These are phyloP conservation scores for Fusarium sarcochroum DNA, from an alignment of 2,329 filamentous ascomycete species.

Conservation along the genomic window DNA sequence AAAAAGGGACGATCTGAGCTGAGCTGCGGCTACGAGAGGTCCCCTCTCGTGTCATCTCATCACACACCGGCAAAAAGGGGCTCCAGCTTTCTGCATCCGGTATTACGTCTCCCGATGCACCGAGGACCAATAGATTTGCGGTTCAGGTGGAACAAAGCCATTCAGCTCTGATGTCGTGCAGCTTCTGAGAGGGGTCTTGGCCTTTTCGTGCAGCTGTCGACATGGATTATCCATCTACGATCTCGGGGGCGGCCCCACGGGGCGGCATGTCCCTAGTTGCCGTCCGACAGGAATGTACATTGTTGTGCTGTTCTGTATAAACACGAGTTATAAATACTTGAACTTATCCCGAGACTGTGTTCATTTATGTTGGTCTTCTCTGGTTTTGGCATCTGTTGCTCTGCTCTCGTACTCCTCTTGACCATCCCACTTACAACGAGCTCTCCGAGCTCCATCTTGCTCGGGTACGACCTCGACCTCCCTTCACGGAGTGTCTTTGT, in stretches of 20 bases:
- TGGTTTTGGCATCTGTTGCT: constrained; percentile 1
- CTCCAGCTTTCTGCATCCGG: constrained; percentile 24
- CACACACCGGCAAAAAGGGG: background rate
- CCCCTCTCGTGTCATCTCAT: background rate
- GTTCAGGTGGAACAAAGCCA: constrained; percentile 24
- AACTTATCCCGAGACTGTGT: background rate
- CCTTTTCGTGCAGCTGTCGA: constrained; percentile 19
- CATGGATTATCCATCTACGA: constrained; percentile 42
- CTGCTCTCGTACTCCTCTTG: background rate
- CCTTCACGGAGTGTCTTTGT: background rate
- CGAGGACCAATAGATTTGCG: constrained; percentile 19
- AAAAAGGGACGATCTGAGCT: constrained; percentile 14
- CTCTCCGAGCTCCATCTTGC: background rate
- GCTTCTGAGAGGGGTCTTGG: background rate
- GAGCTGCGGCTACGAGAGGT: constrained; percentile 12
- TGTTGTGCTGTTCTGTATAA: background rate
- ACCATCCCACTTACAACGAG: background rate
- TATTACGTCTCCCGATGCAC: constrained; percentile 7
- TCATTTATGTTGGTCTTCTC: background rate
- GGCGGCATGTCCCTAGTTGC: constrained; percentile 14
- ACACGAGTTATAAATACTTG: constrained; percentile 34
- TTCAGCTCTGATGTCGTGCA: constrained; percentile 35
- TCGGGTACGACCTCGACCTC: background rate
- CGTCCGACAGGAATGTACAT: background rate
- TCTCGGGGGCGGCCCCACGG: constrained; percentile 26